phyloP scores from a whole-genome alignment of 495 filamentous ascomycete genomes.

The Thermothielavioides terrestris region DNA sequence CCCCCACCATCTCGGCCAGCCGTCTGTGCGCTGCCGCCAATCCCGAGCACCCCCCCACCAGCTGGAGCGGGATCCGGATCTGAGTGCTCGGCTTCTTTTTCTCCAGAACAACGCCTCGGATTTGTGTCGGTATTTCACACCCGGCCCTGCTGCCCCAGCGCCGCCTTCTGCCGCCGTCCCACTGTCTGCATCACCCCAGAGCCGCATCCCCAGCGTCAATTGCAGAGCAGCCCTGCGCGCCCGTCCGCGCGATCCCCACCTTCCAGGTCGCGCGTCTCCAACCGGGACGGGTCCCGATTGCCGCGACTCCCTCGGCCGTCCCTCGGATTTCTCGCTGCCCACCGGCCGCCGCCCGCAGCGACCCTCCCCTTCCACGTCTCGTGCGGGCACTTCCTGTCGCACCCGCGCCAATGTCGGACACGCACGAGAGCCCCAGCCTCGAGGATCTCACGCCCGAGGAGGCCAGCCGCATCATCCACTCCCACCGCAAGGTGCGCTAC shows the following conservation, averaged over 20 bases:
- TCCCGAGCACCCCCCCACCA: conserved; percentile 19
- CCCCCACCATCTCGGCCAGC: background rate
- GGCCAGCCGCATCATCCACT: conserved; percentile 51
- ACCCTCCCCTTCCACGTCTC: background rate
- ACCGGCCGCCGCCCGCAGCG: background rate
- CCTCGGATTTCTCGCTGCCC: conserved; percentile 6
- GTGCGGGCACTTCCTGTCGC: too few species aligned
- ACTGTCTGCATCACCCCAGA: background rate
- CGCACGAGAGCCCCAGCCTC: conserved; percentile 30
- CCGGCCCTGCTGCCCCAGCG: background rate
- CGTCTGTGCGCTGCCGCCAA: conserved; percentile 4
- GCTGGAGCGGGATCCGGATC: background rate
- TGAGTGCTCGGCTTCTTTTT: conserved; percentile 25
- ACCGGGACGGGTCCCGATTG: background rate
- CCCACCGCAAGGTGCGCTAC: conserved; percentile 50
- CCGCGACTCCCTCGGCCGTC: conserved; percentile 10
- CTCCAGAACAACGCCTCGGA: conserved; percentile 18
- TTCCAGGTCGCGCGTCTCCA: background rate
- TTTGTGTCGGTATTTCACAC: conserved; percentile 29
- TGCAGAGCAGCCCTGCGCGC: background rate
- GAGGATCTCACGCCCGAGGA: conserved; percentile 48
- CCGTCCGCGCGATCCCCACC: background rate
- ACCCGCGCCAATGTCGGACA: conserved; percentile 23
- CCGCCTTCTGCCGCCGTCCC: background rate
- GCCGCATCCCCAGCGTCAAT: background rate